phyloP scores from a whole-genome alignment of 257 asterid genomes.

The Jasminum sambac region DNA sequence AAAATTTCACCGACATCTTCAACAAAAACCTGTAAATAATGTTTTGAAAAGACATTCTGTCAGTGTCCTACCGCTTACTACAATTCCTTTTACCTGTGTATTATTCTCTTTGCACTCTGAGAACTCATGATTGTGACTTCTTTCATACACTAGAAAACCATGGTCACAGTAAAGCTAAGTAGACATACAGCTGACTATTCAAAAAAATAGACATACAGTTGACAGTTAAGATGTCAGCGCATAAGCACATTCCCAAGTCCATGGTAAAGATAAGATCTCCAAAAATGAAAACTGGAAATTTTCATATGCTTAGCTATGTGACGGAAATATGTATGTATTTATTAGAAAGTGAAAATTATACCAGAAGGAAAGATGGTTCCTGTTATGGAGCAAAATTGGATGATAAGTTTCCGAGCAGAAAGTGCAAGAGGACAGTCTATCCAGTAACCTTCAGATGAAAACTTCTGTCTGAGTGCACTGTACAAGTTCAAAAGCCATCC shows the following conservation, averaged over 20 bases:
- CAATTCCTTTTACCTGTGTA: constrained; percentile 7
- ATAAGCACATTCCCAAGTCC: constrained; percentile 4
- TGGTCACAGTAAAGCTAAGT: background rate
- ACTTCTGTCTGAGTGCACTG: constrained; percentile 78
- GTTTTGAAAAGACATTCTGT: background rate
- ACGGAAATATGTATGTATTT: constrained; percentile 8
- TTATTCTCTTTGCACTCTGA: constrained; percentile 3
- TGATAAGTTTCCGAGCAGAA: constrained; percentile 76
- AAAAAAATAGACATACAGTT: background rate
- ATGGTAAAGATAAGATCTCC: background rate
- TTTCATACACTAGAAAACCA: background rate
- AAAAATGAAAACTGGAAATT: constrained; percentile 11
- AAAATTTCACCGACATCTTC: background rate
- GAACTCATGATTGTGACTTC: constrained; percentile 3
- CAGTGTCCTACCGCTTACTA: constrained; percentile 7
- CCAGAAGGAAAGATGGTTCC: constrained; percentile 88
- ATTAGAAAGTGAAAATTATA: constrained; percentile 32
- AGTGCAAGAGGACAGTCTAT: constrained; percentile 96
- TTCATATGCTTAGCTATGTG: background rate
- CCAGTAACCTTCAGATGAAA: constrained; percentile 80
- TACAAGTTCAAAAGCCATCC: constrained; percentile 88
- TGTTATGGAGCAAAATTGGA: constrained; percentile 76
- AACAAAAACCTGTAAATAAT: background rate
- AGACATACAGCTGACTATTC: background rate
- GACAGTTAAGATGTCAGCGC: constrained; percentile 5